A percentile compares a stretch with the other conserved stretches of the same genome.
Evolutionary conservation across 352 stramenopile genomes (phyloP).

Genomic region (Globisporangium uncinulatum): DNA sequence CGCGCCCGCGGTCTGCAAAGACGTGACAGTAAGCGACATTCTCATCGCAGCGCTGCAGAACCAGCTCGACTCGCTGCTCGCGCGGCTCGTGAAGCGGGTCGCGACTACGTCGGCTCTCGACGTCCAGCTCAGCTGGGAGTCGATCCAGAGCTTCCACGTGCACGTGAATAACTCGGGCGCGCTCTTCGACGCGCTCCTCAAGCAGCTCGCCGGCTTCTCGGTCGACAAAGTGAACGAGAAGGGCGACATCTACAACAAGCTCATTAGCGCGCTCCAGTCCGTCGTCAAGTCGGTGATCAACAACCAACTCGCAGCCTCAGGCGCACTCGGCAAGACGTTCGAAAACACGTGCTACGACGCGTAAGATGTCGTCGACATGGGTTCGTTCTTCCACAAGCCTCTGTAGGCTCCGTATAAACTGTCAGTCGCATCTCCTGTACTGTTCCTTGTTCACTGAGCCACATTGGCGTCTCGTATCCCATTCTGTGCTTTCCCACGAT

Average conservation of each 20-base stretch:
- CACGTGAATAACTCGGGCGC: constrained; percentile 2
- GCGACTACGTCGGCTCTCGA: constrained; percentile 28
- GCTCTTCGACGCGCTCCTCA: not conserved
- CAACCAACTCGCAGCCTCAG: constrained; percentile 1
- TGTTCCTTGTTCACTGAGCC: too few species aligned
- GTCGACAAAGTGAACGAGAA: constrained; percentile 11
- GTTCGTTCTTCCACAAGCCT: too few species aligned
- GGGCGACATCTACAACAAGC: constrained; percentile 6
- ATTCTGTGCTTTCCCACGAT: too few species aligned
- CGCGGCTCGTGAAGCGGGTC: constrained; percentile 32
- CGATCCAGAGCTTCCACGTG: constrained; percentile 13
- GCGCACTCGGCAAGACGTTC: constrained; percentile 6
- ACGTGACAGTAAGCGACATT: constrained; percentile 27
- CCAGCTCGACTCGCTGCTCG: constrained; percentile 17
- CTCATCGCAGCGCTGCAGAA: constrained; percentile 20
- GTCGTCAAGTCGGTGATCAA: constrained; percentile 8
- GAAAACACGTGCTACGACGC: constrained; percentile 2
- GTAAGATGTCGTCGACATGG: not conserved
- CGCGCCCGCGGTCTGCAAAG: constrained; percentile 18
- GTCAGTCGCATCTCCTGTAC: too few species aligned
- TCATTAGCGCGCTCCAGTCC: constrained; percentile 2
- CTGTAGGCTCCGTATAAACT: too few species aligned
- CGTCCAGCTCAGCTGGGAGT: constrained; percentile 23
- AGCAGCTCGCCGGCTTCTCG: constrained; percentile 2
- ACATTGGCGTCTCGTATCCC: too few species aligned